phyloP scores from a whole-genome alignment of 345 rosid genomes.

The Eucalyptus regnans region DNA sequence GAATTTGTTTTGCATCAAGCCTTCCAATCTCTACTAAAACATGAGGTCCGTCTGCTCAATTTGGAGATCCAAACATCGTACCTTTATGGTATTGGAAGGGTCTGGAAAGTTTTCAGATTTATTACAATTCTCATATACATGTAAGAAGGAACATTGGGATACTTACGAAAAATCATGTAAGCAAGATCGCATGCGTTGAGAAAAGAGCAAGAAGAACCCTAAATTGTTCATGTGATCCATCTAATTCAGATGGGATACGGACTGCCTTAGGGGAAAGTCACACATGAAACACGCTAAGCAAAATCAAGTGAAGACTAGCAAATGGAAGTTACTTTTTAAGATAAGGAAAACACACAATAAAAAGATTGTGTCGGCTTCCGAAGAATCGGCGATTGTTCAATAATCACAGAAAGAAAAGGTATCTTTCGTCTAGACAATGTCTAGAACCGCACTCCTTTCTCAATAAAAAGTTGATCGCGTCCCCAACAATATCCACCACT shows the following conservation, averaged over 20 bases:
- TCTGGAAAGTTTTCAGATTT: neutral
- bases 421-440: neutral
- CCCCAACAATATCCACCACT: conserved; percentile 79
- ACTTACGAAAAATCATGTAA: neutral
- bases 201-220: neutral
- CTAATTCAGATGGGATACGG: neutral
- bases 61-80: neutral
- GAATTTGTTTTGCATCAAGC: neutral
- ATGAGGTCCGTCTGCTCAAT: neutral
- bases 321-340: neutral
- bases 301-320: neutral
- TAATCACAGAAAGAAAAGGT: neutral
- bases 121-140: neutral
- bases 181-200: neutral
- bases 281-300: neutral
- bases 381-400: neutral
- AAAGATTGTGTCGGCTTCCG: neutral
- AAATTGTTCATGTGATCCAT: neutral
- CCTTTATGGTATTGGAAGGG: neutral
- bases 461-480: conserved; percentile 65
- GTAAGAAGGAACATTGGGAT: neutral
- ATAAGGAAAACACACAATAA: neutral
- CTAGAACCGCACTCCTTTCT: conserved; percentile 16
- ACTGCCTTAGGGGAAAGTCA: neutral
- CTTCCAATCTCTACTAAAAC: neutral